Conservation (phyloP, 2,329 filamentous ascomycete species). For the Uncinocarpus reesii region DNA sequence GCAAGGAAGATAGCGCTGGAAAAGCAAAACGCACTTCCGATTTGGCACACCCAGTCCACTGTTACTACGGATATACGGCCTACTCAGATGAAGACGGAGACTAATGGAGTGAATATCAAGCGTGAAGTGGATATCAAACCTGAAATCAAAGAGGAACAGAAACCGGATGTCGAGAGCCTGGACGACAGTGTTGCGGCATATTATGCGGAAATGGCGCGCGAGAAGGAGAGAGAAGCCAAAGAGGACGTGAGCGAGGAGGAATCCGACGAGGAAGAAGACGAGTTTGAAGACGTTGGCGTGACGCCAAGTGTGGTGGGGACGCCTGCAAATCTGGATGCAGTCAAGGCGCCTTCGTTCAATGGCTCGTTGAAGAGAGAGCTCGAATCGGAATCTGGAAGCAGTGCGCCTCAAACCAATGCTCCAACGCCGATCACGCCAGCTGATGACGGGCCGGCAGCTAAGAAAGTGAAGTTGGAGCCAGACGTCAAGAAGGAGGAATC, state of each 20-base stretch:
- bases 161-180: slow-evolving; percentile 31
- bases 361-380: slow-evolving; percentile 31
- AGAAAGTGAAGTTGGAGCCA: slow-evolving; percentile 36
- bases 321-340: slow-evolving; percentile 22
- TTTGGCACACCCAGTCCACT: slow-evolving; percentile 45
- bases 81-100: slow-evolving; percentile 12
- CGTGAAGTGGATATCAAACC: slow-evolving; percentile 22
- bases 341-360: slow-evolving; percentile 14
- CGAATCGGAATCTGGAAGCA: slow-evolving; percentile 32
- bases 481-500: slow-evolving; percentile 32
- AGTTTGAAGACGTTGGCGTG: slow-evolving; percentile 19
- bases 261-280: slow-evolving; percentile 19
- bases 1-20: slow-evolving; percentile 40
- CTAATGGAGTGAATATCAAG: slow-evolving; percentile 18
- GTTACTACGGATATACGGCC: slow-evolving; percentile 23
- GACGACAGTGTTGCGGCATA: slow-evolving; percentile 40
- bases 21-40: slow-evolving; percentile 43
- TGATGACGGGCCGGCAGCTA: slow-evolving; percentile 34
- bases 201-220: slow-evolving; percentile 38
- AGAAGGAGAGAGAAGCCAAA: slow-evolving; percentile 34
- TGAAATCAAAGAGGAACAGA: slow-evolving; percentile 34
- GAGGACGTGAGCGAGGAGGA: slow-evolving; percentile 33
- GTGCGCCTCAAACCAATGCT: slow-evolving; percentile 29
- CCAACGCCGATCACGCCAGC: slow-evolving; percentile 30
- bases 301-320: slow-evolving; percentile 27